A percentile compares a stretch with the other conserved stretches of the same genome.
Conservation (phyloP, 2,329 filamentous ascomycete species). For the Eutypa lata region DNA sequence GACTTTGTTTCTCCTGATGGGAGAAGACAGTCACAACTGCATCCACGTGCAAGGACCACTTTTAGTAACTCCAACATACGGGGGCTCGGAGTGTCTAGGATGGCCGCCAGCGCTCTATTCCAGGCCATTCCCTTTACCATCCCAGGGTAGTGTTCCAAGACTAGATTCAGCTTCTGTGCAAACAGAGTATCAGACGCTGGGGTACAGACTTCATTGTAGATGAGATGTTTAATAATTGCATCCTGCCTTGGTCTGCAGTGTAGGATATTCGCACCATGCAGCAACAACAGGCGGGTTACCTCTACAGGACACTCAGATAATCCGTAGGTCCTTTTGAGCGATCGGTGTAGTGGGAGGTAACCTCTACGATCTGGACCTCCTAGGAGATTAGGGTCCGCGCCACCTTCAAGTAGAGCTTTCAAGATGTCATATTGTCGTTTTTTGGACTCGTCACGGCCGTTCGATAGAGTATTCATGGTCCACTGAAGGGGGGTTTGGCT, state of each 20-base stretch:
- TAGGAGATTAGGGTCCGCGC: neutral
- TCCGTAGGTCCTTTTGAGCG: no score
- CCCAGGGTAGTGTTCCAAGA: neutral
- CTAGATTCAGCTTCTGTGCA: neutral
- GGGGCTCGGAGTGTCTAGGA: neutral
- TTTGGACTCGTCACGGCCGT: neutral
- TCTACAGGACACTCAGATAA: no score
- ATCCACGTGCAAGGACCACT: no score
- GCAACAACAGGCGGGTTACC: no score
- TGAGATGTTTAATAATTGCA: neutral
- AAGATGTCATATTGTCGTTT: neutral
- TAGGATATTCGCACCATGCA: no score
- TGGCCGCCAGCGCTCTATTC: neutral
- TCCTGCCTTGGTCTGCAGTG: neutral
- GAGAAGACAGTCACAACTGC: no score
- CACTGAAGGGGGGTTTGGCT: neutral
- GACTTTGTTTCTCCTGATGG: no score
- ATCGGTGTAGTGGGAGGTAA: no score
- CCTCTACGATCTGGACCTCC: neutral
- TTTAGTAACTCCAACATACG: no score
- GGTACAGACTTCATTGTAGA: neutral
- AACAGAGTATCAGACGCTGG: no score
- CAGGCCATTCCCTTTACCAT: neutral
- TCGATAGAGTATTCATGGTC: neutral
- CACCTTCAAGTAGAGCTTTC: neutral